Base-by-base conservation (phyloP, 306 rosid genomes). In the Vachellia collinsii region DNA sequence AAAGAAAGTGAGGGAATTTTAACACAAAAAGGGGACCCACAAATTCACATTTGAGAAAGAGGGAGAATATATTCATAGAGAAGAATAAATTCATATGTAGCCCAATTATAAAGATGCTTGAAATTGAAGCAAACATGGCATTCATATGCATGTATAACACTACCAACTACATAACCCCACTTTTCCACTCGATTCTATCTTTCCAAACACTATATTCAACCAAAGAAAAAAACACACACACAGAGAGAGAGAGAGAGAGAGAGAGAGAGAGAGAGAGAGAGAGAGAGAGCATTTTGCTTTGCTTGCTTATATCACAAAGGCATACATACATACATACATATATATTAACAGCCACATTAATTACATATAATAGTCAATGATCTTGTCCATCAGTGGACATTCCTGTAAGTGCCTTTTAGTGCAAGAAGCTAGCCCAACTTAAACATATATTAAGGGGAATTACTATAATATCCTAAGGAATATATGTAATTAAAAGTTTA, bases 61-160 rank as follows among this genome's bases (percentile, higher is more conserved):
- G 79, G 80, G 56, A 85, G 98, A 92, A 94, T 94, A 94, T 94
- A 91, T 94, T 94, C 98, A 88, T 85, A 81, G 81, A 78, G 78
- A 58, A 81, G 97, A 94, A 94, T 94, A 91, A 84, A 93, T 90
- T 90, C 88, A 87, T 42, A 72, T 43, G 72, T 69, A 88, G 85
- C 87, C 87, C 87, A 86, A 90, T 84, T 8, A 59, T n/a, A 89
- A 90, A 88, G 93, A 93, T 90, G 99, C 99, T 94, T 94, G 86
- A 94, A 89, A 67, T 89, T 93, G 91, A 94, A 93, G 99, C 99
- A 93, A 91, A 88, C 92, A 81, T 81, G 86, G 78, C 97, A 94
- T 90, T 59, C 37, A 59, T 23, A 22, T 59, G 10, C 4, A 23
- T 59, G 65, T 23, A 2, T 0, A 23, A 59, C 89, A 85, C 79